These are phyloP conservation scores for Macrophomina tecta DNA, from an alignment of 2,329 filamentous ascomycete genomes.

Conservation along the genomic window DNA sequence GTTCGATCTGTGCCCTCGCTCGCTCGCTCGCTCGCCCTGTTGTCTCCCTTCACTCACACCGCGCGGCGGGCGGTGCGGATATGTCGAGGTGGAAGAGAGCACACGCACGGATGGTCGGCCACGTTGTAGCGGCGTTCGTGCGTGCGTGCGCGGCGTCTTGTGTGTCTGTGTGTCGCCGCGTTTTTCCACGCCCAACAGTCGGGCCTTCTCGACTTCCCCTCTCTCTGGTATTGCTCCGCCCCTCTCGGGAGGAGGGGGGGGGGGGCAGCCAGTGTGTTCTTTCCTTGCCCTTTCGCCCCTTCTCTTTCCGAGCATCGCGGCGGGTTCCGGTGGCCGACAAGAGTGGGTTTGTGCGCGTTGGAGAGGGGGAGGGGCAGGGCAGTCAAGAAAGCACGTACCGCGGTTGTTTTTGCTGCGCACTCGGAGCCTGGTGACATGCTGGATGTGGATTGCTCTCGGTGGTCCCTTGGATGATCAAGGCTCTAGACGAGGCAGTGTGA, in stretches of 20 bases:
- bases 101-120: slow-evolving; percentile 11
- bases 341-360: background rate
- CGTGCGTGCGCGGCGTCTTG: background rate
- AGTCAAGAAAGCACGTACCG: background rate
- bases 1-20: background rate
- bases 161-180: background rate
- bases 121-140: background rate
- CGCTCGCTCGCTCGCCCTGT: background rate
- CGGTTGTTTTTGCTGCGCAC: background rate
- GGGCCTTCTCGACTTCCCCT: slow-evolving; percentile 1
- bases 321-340: background rate
- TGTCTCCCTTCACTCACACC: background rate
- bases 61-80: background rate
- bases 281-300: background rate
- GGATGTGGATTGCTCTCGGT: too few species aligned
- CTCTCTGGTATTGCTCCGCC: background rate
- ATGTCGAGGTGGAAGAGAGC: background rate
- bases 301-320: background rate
- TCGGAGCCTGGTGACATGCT: too few species aligned
- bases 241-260: too few species aligned
- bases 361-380: slow-evolving; percentile 1
- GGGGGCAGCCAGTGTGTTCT: background rate
- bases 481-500: too few species aligned
- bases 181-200: background rate
- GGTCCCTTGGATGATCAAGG: too few species aligned